phyloP scores from a whole-genome alignment of 1,284 basidiomycete species.

The Athelia psychrophila region DNA sequence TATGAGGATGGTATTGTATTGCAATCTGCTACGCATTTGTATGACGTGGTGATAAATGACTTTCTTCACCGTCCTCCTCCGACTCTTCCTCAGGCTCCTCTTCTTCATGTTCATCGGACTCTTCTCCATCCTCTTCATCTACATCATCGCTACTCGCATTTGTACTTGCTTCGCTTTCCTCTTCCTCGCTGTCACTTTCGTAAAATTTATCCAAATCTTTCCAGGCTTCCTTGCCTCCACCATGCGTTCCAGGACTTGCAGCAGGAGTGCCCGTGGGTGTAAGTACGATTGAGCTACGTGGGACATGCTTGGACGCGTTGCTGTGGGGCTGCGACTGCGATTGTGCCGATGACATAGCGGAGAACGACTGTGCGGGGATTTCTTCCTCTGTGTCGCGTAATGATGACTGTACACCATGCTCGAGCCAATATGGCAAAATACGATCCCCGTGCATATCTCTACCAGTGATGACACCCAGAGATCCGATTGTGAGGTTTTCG shows the following conservation, averaged over 20 bases:
- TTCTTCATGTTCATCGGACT: conserved; percentile 21
- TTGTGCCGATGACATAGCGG: conserved; percentile 37
- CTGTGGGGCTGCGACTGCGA: conserved; percentile 13
- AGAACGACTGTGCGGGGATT: conserved; percentile 26
- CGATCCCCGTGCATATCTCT: conserved; percentile 41
- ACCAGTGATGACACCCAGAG: conserved; percentile 54
- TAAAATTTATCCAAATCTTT: conserved; percentile 73
- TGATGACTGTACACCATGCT: conserved; percentile 54
- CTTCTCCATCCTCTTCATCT: conserved; percentile 21
- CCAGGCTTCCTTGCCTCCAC: conserved; percentile 42
- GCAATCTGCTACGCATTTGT: not conserved
- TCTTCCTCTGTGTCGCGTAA: conserved; percentile 61
- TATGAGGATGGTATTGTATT: conserved; percentile 29
- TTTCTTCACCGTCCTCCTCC: conserved; percentile 12
- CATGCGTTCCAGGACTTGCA: conserved; percentile 32
- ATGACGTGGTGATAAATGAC: not conserved
- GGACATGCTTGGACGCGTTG: conserved; percentile 10
- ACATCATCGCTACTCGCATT: conserved; percentile 27
- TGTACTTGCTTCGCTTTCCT: conserved; percentile 29
- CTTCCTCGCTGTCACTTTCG: conserved; percentile 34
- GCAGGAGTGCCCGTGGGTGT: conserved; percentile 50
- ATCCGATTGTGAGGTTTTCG: conserved; percentile 47
- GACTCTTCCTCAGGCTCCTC: conserved; percentile 25
- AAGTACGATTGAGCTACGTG: conserved; percentile 39
- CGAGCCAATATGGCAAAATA: conserved; percentile 59